These are phyloP conservation scores for Rosa lucieae DNA, from an alignment of 306 rosid genomes.

Conservation along the genomic window DNA sequence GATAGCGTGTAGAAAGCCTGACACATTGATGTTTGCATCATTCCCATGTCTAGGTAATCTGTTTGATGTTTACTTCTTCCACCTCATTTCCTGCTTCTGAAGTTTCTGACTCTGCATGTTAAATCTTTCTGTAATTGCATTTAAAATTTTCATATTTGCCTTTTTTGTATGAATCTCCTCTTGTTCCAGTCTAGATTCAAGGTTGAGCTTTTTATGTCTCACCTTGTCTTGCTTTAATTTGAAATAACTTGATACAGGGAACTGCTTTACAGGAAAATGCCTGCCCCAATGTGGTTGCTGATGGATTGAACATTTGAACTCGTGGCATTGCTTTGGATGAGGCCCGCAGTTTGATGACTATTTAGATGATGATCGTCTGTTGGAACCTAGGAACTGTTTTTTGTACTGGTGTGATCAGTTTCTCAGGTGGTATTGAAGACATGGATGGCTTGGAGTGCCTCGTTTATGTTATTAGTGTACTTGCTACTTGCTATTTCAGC, in stretches of 20 bases:
- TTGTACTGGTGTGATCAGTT: no score
- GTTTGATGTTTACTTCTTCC: no score
- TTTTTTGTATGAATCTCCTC: neutral
- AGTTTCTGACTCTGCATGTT: neutral
- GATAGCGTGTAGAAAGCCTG: no score
- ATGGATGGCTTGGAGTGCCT: no score
- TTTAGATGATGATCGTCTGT: neutral
- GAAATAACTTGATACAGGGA: slow-evolving; percentile 23
- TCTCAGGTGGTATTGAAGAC: no score
- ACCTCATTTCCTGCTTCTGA: no score
- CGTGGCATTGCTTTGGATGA: slow-evolving; percentile 24
- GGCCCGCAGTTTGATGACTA: neutral
- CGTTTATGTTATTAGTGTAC: no score
- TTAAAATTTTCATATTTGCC: neutral
- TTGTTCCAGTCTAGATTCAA: neutral
- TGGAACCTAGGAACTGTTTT: no score
- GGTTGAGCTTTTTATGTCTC: slow-evolving; percentile 22
- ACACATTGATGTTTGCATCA: neutral
- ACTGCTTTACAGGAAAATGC: neutral
- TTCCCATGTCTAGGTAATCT: neutral
- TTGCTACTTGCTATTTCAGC: no score
- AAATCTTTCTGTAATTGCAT: neutral
- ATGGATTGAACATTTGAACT: slow-evolving; percentile 11
- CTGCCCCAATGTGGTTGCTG: slow-evolving; percentile 22
- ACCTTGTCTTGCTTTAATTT: slow-evolving; percentile 20